These are phyloP conservation scores for Yamadazyma insecticola DNA, from an alignment of 805 yeast species.

Conservation along the genomic window DNA sequence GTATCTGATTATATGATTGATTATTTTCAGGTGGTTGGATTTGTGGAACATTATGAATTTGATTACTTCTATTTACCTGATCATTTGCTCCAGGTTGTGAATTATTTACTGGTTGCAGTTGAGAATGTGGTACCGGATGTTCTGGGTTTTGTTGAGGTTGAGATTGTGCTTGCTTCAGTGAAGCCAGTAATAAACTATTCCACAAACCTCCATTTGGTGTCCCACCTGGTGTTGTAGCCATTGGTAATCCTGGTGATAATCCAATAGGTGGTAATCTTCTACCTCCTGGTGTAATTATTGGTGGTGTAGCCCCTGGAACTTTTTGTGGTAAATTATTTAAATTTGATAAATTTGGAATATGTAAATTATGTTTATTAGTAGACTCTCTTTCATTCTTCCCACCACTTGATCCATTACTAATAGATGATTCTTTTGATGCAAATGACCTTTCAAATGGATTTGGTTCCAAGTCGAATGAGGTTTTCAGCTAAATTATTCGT, in stretches of 20 bases:
- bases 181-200: conserved; percentile 43
- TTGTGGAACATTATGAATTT: not conserved
- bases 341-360: conserved; percentile 28
- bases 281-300: conserved; percentile 56
- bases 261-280: conserved; percentile 53
- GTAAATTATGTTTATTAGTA: conserved; percentile 32
- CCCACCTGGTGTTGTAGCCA: conserved; percentile 47
- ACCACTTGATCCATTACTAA: not conserved
- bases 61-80: not conserved
- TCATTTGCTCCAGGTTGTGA: conserved; percentile 1
- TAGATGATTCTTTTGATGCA: conserved; percentile 52
- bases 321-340: conserved; percentile 19
- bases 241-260: conserved; percentile 38
- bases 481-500: no score
- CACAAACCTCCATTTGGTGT: conserved; percentile 46
- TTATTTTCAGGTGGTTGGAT: conserved; percentile 5
- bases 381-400: conserved; percentile 12
- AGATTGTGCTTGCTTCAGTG: conserved; percentile 5
- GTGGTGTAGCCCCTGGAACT: conserved; percentile 41
- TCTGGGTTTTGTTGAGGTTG: not conserved
- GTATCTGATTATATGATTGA: conserved; percentile 22
- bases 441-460: conserved; percentile 95
- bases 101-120: conserved; percentile 1
- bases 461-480: conserved; percentile 77
- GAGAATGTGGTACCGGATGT: conserved; percentile 1